A percentile compares a stretch with the other conserved stretches of the same genome.
Conservation (phyloP, 1,139 yeast species). For the Scheffersomyces stambukii region DNA sequence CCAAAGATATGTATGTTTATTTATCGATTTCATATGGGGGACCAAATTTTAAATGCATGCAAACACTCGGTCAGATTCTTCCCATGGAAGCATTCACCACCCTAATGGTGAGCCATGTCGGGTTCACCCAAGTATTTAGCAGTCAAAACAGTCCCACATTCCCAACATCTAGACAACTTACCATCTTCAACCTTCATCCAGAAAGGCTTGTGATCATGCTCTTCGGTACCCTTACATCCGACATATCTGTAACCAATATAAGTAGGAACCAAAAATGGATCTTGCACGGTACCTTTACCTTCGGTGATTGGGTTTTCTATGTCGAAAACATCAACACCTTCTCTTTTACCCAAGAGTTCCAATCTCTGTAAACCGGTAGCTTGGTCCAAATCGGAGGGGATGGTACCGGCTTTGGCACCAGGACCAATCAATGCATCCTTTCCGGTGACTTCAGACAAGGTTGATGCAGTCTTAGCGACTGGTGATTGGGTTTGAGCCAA, state of each 20-base stretch:
- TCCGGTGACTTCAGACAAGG: conserved; percentile 75
- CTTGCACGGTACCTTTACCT: conserved; percentile 82
- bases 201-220: conserved; percentile 83
- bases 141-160: conserved; percentile 94
- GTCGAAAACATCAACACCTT: conserved; percentile 96
- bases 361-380: conserved; percentile 98
- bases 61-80: background rate
- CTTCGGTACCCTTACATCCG: conserved; percentile 91
- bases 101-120: conserved; percentile 48
- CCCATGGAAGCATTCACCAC: background rate
- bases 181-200: conserved; percentile 91
- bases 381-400: conserved; percentile 93
- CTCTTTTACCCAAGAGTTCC: conserved; percentile 89
- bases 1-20: no score
- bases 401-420: conserved; percentile 78
- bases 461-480: conserved; percentile 57
- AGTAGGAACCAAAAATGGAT: conserved; percentile 87
- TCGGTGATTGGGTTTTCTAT: conserved; percentile 81
- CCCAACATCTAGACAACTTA: conserved; percentile 95
- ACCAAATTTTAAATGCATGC: no score
- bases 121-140: conserved; percentile 87
- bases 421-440: conserved; percentile 81
- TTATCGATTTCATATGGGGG: no score
- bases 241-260: conserved; percentile 93
- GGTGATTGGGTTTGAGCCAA: conserved; percentile 21